Evolutionary conservation across 805 yeast genomes (phyloP).

Genomic region (Wickerhamiella nectarea): DNA sequence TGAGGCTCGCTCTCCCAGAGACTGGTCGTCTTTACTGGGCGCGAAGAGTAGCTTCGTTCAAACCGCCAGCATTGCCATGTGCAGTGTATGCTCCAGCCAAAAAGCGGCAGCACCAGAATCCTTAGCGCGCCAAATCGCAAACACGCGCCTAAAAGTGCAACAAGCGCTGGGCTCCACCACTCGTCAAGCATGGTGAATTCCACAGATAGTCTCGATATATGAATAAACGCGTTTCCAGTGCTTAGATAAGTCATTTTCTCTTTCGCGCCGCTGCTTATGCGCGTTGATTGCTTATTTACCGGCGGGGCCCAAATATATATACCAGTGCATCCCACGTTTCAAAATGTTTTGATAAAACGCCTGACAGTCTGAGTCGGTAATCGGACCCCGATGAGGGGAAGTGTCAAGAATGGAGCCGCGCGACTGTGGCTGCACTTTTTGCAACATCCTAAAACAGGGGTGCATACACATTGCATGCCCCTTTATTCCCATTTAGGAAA

Average conservation of each 20-base stretch:
- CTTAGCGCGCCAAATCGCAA: neutral
- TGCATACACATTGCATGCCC: too few relatives aligned
- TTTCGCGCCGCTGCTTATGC: neutral
- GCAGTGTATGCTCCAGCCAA: neutral
- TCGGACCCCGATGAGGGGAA: too few relatives aligned
- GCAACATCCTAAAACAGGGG: too few relatives aligned
- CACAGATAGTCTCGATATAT: neutral
- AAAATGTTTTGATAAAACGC: too few relatives aligned
- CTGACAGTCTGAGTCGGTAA: too few relatives aligned
- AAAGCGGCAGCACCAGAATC: neutral
- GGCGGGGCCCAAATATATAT: too few relatives aligned
- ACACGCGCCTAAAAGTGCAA: neutral
- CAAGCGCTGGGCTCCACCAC: neutral
- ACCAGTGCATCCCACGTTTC: too few relatives aligned
- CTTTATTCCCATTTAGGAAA: too few relatives aligned
- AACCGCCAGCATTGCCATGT: neutral
- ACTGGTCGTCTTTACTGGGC: neutral
- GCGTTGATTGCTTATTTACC: too few relatives aligned
- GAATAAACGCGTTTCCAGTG: neutral
- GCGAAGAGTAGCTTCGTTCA: neutral
- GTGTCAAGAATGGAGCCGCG: too few relatives aligned
- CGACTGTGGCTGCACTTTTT: too few relatives aligned
- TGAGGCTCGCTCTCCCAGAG: neutral
- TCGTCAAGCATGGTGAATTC: neutral
- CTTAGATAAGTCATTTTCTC: neutral